Percentiles rank a stretch among this genome's conserved stretches.
Conservation (phyloP, 2,329 filamentous ascomycete genomes). For the Aspergillus carbonarius region DNA sequence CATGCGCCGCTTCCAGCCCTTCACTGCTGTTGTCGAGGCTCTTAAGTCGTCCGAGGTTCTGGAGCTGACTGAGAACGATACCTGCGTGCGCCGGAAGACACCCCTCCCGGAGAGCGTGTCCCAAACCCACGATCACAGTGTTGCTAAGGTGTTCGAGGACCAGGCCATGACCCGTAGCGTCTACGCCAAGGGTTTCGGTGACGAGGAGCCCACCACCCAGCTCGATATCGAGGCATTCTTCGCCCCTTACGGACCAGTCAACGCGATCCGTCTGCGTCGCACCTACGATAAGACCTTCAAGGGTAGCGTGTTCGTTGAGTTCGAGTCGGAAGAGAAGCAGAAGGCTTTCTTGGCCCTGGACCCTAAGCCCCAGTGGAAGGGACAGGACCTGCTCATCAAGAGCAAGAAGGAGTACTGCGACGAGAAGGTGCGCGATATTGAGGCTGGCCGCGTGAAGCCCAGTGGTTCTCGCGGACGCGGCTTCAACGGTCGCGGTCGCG, state of each 20-base stretch:
- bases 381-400: constrained; percentile 74
- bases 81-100: constrained; percentile 71
- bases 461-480: constrained; percentile 41
- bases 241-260: constrained; percentile 72
- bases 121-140: constrained; percentile 55
- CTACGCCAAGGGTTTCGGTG: constrained; percentile 93
- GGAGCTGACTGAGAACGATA: constrained; percentile 72
- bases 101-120: constrained; percentile 58
- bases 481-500: constrained; percentile 43
- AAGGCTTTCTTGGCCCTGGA: constrained; percentile 78
- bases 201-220: constrained; percentile 79
- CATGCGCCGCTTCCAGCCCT: constrained; percentile 92
- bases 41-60: constrained; percentile 75
- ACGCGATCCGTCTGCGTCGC: constrained; percentile 83
- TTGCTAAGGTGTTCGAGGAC: constrained; percentile 59
- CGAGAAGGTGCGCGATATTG: constrained; percentile 72
- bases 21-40: constrained; percentile 77
- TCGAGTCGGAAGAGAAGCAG: constrained; percentile 73
- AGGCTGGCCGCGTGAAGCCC: constrained; percentile 66
- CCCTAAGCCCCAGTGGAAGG: constrained; percentile 81
- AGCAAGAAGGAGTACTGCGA: constrained; percentile 84
- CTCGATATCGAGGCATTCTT: constrained; percentile 96
- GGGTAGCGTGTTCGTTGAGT: constrained; percentile 95
- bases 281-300: constrained; percentile 75
- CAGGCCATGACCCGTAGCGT: constrained; percentile 71